Conservation (phyloP, 2,329 filamentous ascomycete genomes). For the Colletotrichum aenigma region DNA sequence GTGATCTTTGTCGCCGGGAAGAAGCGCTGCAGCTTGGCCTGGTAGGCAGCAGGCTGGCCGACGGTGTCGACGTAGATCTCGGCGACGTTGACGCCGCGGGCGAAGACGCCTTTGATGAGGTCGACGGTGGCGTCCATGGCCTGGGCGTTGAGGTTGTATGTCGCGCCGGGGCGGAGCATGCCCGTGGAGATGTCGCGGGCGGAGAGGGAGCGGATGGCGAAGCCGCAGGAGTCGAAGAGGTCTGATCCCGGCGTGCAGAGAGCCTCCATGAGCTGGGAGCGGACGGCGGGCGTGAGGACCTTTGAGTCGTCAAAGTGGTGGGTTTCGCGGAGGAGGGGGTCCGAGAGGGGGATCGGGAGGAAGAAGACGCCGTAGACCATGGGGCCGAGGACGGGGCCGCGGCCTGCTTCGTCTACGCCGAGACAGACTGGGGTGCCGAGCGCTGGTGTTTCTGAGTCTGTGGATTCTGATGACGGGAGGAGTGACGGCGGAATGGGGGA, state of each 20-base stretch:
- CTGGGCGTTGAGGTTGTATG: slow-evolving; percentile 94
- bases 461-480: slow-evolving; percentile 36
- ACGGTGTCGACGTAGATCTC: slow-evolving; percentile 97
- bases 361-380: slow-evolving; percentile 76
- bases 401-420: slow-evolving; percentile 91
- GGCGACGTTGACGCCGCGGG: slow-evolving; percentile 77
- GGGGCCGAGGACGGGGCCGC: slow-evolving; percentile 88
- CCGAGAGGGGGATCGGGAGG: slow-evolving; percentile 74
- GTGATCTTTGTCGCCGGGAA: slow-evolving; percentile 81
- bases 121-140: slow-evolving; percentile 90
- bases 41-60: slow-evolving; percentile 81
- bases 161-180: slow-evolving; percentile 70
- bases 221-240: slow-evolving; percentile 69
- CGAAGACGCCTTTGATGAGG: slow-evolving; percentile 79
- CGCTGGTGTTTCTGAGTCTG: slow-evolving; percentile 27
- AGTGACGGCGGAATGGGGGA: slow-evolving; percentile 70
- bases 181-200: slow-evolving; percentile 81
- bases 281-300: slow-evolving; percentile 80
- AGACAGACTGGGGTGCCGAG: slow-evolving; percentile 63
- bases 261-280: slow-evolving; percentile 70
- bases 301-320: slow-evolving; percentile 97
- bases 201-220: slow-evolving; percentile 81
- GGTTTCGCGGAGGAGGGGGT: slow-evolving; percentile 75
- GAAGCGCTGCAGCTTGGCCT: slow-evolving; percentile 80
- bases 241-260: slow-evolving; percentile 69